Percentiles rank a stretch among this genome's conserved stretches.
phyloP scores from a whole-genome alignment of 2,329 filamentous ascomycete genomes.

The Madurella fahalii region DNA sequence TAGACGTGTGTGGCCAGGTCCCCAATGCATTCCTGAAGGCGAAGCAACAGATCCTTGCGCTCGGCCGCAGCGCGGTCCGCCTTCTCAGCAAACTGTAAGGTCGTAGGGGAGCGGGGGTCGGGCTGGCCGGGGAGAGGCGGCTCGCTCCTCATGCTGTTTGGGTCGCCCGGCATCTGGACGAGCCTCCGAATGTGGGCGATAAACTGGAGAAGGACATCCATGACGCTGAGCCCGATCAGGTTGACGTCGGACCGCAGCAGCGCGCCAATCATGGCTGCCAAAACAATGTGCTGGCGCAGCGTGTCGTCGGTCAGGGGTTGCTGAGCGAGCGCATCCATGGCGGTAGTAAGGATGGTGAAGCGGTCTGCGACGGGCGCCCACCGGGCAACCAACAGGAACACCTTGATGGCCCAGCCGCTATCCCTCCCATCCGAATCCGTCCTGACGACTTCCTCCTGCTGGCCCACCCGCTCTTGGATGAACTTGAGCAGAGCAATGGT shows the following conservation, averaged over 20 bases:
- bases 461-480: constrained; percentile 56
- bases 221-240: constrained; percentile 90
- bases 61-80: constrained; percentile 39
- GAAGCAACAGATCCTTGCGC: constrained; percentile 61
- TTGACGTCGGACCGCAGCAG: constrained; percentile 85
- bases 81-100: constrained; percentile 33
- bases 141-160: constrained; percentile 28
- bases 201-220: constrained; percentile 85
- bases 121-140: constrained; percentile 25
- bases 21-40: constrained; percentile 80
- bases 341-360: constrained; percentile 80
- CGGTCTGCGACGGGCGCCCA: constrained; percentile 95
- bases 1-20: constrained; percentile 91
- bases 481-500: constrained; percentile 72
- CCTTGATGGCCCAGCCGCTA: constrained; percentile 72
- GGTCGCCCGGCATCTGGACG: constrained; percentile 57
- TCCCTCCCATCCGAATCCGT: constrained; percentile 42
- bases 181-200: constrained; percentile 78
- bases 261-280: constrained; percentile 75
- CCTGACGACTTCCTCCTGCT: constrained; percentile 51
- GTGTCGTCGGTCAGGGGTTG: constrained; percentile 66
- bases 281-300: constrained; percentile 67
- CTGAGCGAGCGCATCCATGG: constrained; percentile 70
- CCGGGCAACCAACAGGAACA: constrained; percentile 73
- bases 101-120: constrained; percentile 27